Evolutionary conservation across 2,329 filamentous ascomycete species (phyloP).

Genomic region (Hyphodiscus sp.): DNA sequence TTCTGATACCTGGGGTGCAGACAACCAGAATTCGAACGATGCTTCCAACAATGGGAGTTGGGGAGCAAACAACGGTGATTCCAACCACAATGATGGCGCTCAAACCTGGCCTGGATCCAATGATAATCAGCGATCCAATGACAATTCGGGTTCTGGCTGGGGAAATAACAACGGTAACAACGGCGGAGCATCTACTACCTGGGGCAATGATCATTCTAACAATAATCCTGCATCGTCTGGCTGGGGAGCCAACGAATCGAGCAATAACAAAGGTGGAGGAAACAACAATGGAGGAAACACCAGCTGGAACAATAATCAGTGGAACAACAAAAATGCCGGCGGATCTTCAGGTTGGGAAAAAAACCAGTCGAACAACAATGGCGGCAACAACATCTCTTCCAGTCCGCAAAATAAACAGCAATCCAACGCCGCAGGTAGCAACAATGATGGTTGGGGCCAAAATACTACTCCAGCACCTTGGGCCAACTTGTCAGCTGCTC

Average conservation of each 20-base stretch:
- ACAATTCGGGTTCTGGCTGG: neutral
- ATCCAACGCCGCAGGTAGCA: neutral
- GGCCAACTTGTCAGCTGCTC: conserved; percentile 14
- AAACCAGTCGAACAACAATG: conserved; percentile 7
- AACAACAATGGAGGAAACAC: conserved; percentile 3
- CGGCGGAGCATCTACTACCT: neutral
- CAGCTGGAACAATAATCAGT: conserved; percentile 1
- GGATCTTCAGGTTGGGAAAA: conserved; percentile 9
- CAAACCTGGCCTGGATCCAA: neutral
- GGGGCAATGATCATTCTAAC: conserved; percentile 8
- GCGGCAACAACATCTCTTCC: conserved; percentile 4
- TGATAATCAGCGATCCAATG: neutral
- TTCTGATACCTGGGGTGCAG: conserved; percentile 1
- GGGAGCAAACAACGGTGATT: neutral
- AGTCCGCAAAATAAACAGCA: neutral
- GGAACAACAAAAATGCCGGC: conserved; percentile 3
- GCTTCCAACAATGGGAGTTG: neutral
- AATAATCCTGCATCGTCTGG: too few species aligned
- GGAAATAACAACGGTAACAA: neutral
- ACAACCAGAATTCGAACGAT: conserved; percentile 1
- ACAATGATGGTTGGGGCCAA: neutral
- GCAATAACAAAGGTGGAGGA: conserved; percentile 8
- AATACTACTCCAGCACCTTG: conserved; percentile 1
- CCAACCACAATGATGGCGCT: neutral
- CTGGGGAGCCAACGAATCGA: too few species aligned